These are phyloP conservation scores for Boletus semigastroideus DNA, from an alignment of 1,284 basidiomycete species.

Conservation along the genomic window DNA sequence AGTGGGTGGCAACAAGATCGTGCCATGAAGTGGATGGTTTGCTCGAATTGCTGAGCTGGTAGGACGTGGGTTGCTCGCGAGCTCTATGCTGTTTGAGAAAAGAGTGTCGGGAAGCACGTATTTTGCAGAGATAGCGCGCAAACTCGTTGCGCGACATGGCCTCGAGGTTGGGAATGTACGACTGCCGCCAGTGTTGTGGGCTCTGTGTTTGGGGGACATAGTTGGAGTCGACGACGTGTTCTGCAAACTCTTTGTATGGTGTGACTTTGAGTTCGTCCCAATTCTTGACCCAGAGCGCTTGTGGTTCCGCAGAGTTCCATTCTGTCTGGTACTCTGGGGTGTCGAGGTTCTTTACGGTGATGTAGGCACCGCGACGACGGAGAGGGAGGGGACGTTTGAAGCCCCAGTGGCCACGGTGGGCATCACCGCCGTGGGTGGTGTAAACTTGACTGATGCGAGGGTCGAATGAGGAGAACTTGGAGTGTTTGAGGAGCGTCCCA, in stretches of 20 bases:
- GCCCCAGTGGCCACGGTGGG: constrained; percentile 75
- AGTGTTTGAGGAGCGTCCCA: constrained; percentile 67
- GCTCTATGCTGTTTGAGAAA: constrained; percentile 47
- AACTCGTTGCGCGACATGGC: constrained; percentile 54
- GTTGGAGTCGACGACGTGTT: constrained; percentile 31
- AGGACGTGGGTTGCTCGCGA: constrained; percentile 24
- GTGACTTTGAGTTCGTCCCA: constrained; percentile 62
- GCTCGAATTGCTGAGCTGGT: constrained; percentile 34
- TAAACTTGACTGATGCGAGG: constrained; percentile 72
- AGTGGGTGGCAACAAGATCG: constrained; percentile 38
- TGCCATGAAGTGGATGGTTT: constrained; percentile 32
- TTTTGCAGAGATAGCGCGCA: constrained; percentile 52
- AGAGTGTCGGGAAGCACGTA: constrained; percentile 49
- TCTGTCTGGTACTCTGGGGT: constrained; percentile 71
- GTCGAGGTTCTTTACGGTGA: constrained; percentile 62
- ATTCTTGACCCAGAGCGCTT: constrained; percentile 62
- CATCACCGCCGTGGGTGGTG: constrained; percentile 62
- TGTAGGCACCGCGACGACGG: constrained; percentile 58
- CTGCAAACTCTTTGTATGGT: constrained; percentile 29
- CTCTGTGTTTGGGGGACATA: constrained; percentile 12
- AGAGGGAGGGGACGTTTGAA: constrained; percentile 73
- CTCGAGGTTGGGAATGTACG: constrained; percentile 44
- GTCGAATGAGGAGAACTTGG: constrained; percentile 76
- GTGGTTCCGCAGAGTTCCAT: constrained; percentile 64
- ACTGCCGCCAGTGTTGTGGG: constrained; percentile 17